These are phyloP conservation scores for Ogataea methylovora DNA, from an alignment of 805 yeast genomes.

Conservation along the genomic window DNA sequence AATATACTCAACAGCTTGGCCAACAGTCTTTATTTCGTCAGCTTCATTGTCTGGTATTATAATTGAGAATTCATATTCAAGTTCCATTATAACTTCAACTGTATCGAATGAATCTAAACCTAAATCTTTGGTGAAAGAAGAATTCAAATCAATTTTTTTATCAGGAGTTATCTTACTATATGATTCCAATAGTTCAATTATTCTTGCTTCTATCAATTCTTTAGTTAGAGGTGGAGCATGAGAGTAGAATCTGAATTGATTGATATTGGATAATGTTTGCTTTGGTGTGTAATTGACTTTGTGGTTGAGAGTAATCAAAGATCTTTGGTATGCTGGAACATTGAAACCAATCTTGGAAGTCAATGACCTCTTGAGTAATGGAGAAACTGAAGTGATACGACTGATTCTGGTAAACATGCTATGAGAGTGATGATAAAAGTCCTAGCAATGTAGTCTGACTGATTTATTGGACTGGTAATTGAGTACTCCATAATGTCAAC, in stretches of 20 bases:
- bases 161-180: conserved; percentile 46
- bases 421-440: no score
- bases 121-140: conserved; percentile 56
- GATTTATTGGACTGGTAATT: no score
- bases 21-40: conserved; percentile 88
- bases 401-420: no score
- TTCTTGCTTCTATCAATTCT: conserved; percentile 55
- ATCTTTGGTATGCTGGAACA: not conserved
- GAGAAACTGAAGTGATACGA: no score
- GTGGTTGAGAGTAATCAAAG: no score
- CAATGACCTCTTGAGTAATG: no score
- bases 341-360: no score
- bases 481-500: no score
- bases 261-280: no score
- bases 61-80: conserved; percentile 69
- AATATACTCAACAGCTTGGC: conserved; percentile 87
- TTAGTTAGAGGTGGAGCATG: conserved; percentile 53
- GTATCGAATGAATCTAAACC: conserved; percentile 68
- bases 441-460: no score
- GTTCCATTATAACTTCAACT: conserved; percentile 66
- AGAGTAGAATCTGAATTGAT: conserved; percentile 36
- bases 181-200: conserved; percentile 56
- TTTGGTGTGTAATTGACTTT: no score
- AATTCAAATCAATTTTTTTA: conserved; percentile 26
- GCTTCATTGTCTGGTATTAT: conserved; percentile 87